These are phyloP conservation scores for Pseudogymnoascus sp. DNA, from an alignment of 2,329 filamentous ascomycete species.

Conservation along the genomic window DNA sequence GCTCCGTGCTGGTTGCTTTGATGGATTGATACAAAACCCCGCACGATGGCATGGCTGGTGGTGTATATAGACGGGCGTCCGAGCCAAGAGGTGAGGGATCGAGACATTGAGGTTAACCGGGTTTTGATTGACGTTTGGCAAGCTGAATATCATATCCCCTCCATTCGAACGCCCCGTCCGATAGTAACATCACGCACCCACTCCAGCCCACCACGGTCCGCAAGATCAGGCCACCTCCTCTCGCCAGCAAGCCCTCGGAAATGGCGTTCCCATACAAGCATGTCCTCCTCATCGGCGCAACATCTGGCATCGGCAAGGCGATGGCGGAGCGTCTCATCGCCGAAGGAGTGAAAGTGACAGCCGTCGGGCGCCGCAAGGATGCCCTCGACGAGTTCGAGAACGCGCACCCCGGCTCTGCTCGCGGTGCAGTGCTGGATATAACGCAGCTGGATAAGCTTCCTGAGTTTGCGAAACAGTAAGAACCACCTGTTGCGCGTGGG, in stretches of 20 bases:
- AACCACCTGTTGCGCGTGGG: background rate
- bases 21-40: background rate
- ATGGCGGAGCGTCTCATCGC: slow-evolving; percentile 38
- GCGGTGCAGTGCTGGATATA: slow-evolving; percentile 36
- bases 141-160: background rate
- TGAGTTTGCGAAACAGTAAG: slow-evolving; percentile 29
- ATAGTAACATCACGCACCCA: background rate
- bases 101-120: background rate
- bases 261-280: slow-evolving; percentile 49
- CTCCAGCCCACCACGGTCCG: background rate
- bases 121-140: background rate
- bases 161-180: background rate
- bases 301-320: slow-evolving; percentile 44
- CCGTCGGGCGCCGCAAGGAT: slow-evolving; percentile 45
- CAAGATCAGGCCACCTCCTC: background rate
- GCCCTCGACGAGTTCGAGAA: slow-evolving; percentile 40
- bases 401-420: slow-evolving; percentile 24
- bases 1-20: background rate
- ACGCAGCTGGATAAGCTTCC: slow-evolving; percentile 35
- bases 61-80: background rate
- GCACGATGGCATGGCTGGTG: background rate
- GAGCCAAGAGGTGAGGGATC: background rate
- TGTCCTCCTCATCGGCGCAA: slow-evolving; percentile 47
- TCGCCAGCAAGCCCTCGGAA: background rate
- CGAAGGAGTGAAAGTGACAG: slow-evolving; percentile 41